Evolutionary conservation across 1,284 basidiomycete species (phyloP).

Genomic region (Malassezia globosa): DNA sequence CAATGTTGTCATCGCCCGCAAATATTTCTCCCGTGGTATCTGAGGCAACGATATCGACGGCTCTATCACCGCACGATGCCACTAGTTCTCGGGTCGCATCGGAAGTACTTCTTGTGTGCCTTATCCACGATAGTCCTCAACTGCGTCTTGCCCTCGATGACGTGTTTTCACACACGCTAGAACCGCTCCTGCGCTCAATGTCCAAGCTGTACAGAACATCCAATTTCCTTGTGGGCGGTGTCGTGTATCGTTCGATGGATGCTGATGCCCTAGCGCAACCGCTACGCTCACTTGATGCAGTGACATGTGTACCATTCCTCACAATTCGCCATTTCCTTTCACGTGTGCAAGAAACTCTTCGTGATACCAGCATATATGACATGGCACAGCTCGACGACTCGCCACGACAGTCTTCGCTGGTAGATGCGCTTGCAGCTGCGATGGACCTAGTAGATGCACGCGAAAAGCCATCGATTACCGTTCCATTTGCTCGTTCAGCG

Average conservation of each 20-base stretch:
- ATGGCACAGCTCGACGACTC: slow-evolving; percentile 1
- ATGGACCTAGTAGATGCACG: slow-evolving; percentile 9
- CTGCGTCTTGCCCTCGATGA: slow-evolving; percentile 1
- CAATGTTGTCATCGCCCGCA: too few relatives aligned
- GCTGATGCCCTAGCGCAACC: background rate
- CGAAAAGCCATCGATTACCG: background rate
- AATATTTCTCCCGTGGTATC: too few relatives aligned
- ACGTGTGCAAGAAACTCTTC: background rate
- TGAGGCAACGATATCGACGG: too few relatives aligned
- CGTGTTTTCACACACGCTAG: background rate
- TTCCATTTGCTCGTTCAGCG: slow-evolving; percentile 7
- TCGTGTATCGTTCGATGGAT: slow-evolving; percentile 7
- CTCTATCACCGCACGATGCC: too few relatives aligned
- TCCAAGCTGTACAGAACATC: slow-evolving; percentile 1
- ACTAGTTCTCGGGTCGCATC: too few relatives aligned
- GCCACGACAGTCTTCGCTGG: background rate
- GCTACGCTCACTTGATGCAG: slow-evolving; percentile 1
- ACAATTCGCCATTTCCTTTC: slow-evolving; percentile 5
- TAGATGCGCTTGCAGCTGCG: slow-evolving; percentile 6
- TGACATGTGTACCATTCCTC: slow-evolving; percentile 1
- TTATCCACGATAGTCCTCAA: slow-evolving; percentile 8
- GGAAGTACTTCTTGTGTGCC: slow-evolving; percentile 10
- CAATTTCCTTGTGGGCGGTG: slow-evolving; percentile 7
- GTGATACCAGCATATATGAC: background rate
- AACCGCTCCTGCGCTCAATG: slow-evolving; percentile 3